Base-by-base conservation (phyloP, 495 filamentous ascomycete genomes). In the Bathelium albidoporum region DNA sequence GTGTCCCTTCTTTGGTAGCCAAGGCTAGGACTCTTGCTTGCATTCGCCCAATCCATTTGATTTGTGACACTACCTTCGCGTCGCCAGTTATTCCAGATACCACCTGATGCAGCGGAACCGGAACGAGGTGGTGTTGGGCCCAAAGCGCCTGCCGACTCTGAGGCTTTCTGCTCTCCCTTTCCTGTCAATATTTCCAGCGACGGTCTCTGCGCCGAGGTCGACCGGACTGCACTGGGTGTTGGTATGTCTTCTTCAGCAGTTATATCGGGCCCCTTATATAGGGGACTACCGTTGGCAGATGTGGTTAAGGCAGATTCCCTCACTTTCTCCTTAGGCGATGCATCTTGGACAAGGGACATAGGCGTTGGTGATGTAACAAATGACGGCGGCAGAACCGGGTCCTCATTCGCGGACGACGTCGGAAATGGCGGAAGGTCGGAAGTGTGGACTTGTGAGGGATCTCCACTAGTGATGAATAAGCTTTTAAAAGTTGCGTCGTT, bases 401-500 rank as follows among this genome's bases (percentile, higher is more conserved):
- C 49, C 16, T 7, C 49, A 29, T 28, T 29, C 10, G 49, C 29
- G 11, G 49, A 28, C 7, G 49, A 28, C 16, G 49, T 29, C 5
- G 24, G 29, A 28, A 16, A 20, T 24, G 26, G 49, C 49, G 26
- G 49, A 24, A 9, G 7, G 2, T 28, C 5, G 20, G 20, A 9
- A 7, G 16, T 20, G 10, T 24, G 31, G 16, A 55, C 0, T 24
- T 18, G 5, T 20, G 62, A 63, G 3, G 67, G 39, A 18, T 43
- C 36, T 4, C 66, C 70, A 61, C 84, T 82, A 55, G 75, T 77
- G 9, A 87, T 90, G 68, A 76, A 84, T 26, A 97, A 77, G 65
- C 82, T 82, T 63, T 87, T 94, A 79, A 94, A 97, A 2, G 84
- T 76, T 10, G 76, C 78, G 60, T 95, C 90, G 64, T 91, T 86